Evolutionary conservation across 2,329 filamentous ascomycete species (phyloP).

Genomic region (Pseudocercospora fuligena): DNA sequence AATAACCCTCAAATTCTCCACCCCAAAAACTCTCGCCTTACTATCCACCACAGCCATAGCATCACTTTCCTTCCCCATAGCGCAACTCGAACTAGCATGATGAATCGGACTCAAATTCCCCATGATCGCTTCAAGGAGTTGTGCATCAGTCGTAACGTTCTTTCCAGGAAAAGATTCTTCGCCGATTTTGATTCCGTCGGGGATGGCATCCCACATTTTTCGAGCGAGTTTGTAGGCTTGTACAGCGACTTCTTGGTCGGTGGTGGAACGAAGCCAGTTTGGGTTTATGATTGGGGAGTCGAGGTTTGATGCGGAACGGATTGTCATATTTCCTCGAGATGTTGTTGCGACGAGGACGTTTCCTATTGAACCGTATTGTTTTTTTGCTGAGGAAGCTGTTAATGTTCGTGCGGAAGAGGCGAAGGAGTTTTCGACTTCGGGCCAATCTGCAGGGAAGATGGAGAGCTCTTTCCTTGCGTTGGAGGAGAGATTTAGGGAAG

Average conservation of each 20-base stretch:
- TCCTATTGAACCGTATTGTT: constrained; percentile 42
- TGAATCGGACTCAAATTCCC: constrained; percentile 23
- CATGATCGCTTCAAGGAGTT: constrained; percentile 47
- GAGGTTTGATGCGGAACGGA: constrained; percentile 36
- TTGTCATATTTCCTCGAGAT: constrained; percentile 44
- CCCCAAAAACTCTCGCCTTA: constrained; percentile 44
- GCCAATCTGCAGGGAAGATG: constrained; percentile 42
- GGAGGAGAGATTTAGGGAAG: constrained; percentile 22
- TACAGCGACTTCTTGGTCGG: constrained; percentile 43
- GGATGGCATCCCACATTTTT: constrained; percentile 33
- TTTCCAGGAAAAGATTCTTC: constrained; percentile 47
- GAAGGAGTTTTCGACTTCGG: constrained; percentile 38
- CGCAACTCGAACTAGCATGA: constrained; percentile 24
- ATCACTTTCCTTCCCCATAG: constrained; percentile 39
- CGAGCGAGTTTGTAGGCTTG: constrained; percentile 41
- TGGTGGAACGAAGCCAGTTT: constrained; percentile 42
- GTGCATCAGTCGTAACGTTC: constrained; percentile 47
- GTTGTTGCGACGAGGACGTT: constrained; percentile 41
- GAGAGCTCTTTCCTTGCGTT: constrained; percentile 13
- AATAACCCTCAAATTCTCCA: constrained; percentile 45
- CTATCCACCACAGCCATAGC: constrained; percentile 44
- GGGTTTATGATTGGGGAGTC: constrained; percentile 44
- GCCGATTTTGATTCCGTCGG: constrained; percentile 38
- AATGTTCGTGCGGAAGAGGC: constrained; percentile 19
- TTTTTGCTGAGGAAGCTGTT: constrained; percentile 33